These are phyloP conservation scores for Chlamydomonas reinhardtii DNA, from an alignment of 163 green algal species.

Conservation along the genomic window DNA sequence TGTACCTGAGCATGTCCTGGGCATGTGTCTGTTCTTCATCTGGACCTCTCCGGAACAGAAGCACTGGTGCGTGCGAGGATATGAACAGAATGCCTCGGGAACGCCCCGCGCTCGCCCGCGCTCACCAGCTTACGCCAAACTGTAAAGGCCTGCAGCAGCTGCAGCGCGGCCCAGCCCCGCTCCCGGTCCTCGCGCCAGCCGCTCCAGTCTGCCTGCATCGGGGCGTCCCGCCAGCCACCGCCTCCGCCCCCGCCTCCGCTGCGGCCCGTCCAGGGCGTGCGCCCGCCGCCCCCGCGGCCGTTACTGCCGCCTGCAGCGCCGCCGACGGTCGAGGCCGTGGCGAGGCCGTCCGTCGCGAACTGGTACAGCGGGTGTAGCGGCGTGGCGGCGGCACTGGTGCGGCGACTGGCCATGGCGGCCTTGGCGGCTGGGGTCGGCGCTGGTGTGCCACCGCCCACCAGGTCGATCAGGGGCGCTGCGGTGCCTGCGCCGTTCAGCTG, in stretches of 20 bases:
- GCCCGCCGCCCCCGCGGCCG: too few species aligned
- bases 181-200: constrained; percentile 25
- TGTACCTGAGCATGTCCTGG: too few species aligned
- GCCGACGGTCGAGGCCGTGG: not conserved
- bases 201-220: too few species aligned
- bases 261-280: too few species aligned
- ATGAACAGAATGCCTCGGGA: too few species aligned
- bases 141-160: constrained; percentile 33
- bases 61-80: too few species aligned
- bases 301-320: too few species aligned
- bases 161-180: constrained; percentile 4
- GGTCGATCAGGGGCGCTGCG: not conserved
- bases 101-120: not conserved
- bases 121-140: constrained; percentile 27
- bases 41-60: too few species aligned
- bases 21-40: too few species aligned
- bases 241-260: not conserved
- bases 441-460: not conserved
- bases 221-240: not conserved
- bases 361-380: not conserved
- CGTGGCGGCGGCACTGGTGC: too few species aligned
- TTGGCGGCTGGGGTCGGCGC: not conserved
- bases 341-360: not conserved
- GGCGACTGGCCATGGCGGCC: too few species aligned
- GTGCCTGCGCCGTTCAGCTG: not conserved